Percentiles rank a stretch among this genome's conserved stretches.
phyloP scores from a whole-genome alignment of 441 rosid species.

The Codiaeum variegatum region DNA sequence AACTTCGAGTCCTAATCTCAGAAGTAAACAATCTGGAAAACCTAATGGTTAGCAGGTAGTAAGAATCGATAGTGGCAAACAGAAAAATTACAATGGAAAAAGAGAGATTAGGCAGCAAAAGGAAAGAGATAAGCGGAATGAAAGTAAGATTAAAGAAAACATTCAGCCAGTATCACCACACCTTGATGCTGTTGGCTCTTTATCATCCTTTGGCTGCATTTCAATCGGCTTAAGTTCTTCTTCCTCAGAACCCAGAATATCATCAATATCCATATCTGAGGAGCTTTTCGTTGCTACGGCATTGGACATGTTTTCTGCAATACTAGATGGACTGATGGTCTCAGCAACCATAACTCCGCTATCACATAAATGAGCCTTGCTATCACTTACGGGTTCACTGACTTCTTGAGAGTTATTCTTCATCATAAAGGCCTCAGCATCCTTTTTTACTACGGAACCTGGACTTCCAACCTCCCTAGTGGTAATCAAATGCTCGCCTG shows the following conservation, averaged over 20 bases:
- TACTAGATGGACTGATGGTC: conserved; percentile 19
- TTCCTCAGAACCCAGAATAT: conserved; percentile 24
- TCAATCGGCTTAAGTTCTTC: conserved; percentile 31
- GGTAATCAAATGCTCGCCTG: conserved; percentile 23
- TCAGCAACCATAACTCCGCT: conserved; percentile 25
- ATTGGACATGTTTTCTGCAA: conserved; percentile 20
- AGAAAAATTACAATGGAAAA: conserved; percentile 21
- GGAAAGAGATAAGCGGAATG: conserved; percentile 14
- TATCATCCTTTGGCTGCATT: conserved; percentile 28
- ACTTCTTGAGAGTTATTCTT: conserved; percentile 19
- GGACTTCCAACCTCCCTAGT: conserved; percentile 26
- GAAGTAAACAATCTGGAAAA: conserved; percentile 48
- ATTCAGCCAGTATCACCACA: conserved; percentile 27
- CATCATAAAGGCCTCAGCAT: conserved; percentile 11
- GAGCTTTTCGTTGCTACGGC: conserved; percentile 12
- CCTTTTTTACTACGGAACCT: conserved; percentile 24
- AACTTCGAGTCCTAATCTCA: conserved; percentile 34
- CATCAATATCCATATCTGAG: conserved; percentile 20
- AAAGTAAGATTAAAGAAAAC: conserved; percentile 17
- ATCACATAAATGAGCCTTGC: conserved; percentile 18
- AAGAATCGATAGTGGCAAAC: conserved; percentile 19
- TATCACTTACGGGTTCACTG: conserved; percentile 18
- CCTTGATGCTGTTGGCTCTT: conserved; percentile 43
- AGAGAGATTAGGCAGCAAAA: conserved; percentile 17
- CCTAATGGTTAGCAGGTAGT: conserved; percentile 32